phyloP scores from a whole-genome alignment of 2,329 filamentous ascomycete genomes.

The Orbilia oligospora region DNA sequence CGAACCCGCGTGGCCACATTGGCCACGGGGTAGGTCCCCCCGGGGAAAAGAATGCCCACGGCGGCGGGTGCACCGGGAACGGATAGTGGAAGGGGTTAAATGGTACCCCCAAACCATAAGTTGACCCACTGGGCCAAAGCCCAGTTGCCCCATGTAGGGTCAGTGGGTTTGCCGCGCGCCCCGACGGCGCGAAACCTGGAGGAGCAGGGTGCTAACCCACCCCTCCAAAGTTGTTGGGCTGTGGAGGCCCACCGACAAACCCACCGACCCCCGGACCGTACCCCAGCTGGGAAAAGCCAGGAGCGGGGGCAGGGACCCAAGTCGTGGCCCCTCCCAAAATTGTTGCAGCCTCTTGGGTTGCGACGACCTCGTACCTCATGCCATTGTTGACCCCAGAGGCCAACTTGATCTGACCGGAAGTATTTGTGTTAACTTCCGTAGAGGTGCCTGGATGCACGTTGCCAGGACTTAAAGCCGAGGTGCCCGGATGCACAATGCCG shows the following conservation, averaged over 20 bases:
- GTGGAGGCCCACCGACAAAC: too few species aligned
- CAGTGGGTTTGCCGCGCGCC: too few species aligned
- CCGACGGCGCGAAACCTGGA: not conserved
- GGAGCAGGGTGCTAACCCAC: slow-evolving; percentile 1
- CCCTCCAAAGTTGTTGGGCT: not conserved
- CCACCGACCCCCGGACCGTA: too few species aligned
- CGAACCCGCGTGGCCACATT: not conserved
- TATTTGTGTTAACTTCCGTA: too few species aligned
- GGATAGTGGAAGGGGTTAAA: not conserved
- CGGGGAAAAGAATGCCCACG: not conserved
- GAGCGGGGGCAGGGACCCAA: too few species aligned
- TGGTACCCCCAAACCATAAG: not conserved
- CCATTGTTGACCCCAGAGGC: not conserved
- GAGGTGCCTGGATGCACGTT: too few species aligned
- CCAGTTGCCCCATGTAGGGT: too few species aligned
- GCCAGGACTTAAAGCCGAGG: too few species aligned
- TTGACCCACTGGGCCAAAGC: not conserved
- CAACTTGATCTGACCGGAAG: not conserved
- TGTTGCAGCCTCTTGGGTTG: not conserved
- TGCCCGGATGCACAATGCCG: slow-evolving; percentile 20
- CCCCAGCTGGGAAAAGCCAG: too few species aligned
- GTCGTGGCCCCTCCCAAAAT: not conserved
- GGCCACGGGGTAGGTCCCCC: not conserved
- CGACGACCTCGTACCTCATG: not conserved
- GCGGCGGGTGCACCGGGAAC: not conserved